These are phyloP conservation scores for Phytophthora pseudosyringae DNA, from an alignment of 352 stramenopile species.

Conservation along the genomic window DNA sequence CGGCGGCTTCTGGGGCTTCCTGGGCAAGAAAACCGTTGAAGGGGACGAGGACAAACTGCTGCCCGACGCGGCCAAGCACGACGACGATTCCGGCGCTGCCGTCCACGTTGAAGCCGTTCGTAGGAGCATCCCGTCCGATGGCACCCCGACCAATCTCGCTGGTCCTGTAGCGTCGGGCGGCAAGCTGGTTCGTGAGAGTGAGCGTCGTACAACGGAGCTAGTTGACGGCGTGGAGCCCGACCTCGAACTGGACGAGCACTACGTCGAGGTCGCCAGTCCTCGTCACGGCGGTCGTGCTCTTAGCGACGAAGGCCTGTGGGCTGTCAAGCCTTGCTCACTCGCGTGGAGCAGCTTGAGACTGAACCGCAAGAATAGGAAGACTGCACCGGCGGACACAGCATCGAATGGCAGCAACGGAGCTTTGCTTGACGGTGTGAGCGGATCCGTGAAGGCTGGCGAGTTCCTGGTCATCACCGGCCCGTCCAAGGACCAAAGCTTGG, in stretches of 20 bases:
- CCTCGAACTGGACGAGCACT: conserved; percentile 35
- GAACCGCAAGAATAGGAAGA: conserved; percentile 22
- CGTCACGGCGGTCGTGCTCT: conserved; percentile 3
- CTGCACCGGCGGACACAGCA: neutral
- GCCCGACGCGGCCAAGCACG: neutral
- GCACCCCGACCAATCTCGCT: conserved; percentile 4
- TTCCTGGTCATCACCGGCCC: conserved; percentile 72
- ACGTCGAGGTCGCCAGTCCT: conserved; percentile 35
- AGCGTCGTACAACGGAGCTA: conserved; percentile 39
- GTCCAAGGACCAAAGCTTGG: conserved; percentile 83
- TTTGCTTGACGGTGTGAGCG: conserved; percentile 57
- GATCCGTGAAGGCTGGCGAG: conserved; percentile 44
- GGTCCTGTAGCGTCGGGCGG: neutral
- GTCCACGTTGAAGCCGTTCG: conserved; percentile 18
- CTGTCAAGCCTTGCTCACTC: conserved; percentile 32
- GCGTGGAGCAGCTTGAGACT: conserved; percentile 38
- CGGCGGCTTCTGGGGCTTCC: conserved; percentile 28
- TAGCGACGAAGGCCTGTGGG: conserved; percentile 9
- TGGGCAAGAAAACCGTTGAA: conserved; percentile 27
- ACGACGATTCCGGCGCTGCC: neutral
- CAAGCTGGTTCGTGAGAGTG: conserved; percentile 32
- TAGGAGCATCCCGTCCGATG: conserved; percentile 15
- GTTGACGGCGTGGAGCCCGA: conserved; percentile 40
- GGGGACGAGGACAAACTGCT: neutral
- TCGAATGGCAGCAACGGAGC: conserved; percentile 5